These are phyloP conservation scores for Zymoseptoria pseudotritici DNA, from an alignment of 2,329 filamentous ascomycete genomes.

Conservation along the genomic window DNA sequence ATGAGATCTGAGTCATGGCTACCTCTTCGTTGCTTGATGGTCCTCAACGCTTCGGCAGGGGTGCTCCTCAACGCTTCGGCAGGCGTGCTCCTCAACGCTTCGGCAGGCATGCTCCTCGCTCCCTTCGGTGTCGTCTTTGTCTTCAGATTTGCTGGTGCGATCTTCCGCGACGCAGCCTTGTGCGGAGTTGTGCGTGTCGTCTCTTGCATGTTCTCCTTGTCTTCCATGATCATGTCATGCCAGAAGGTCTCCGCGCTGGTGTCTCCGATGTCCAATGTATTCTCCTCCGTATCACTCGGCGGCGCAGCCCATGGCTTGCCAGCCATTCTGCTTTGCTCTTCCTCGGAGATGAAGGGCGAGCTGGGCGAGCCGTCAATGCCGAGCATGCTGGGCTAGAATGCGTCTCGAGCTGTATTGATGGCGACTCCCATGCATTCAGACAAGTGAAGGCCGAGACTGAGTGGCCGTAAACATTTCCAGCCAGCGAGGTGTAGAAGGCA, in stretches of 20 bases:
- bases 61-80: not conserved
- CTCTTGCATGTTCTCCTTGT: constrained; percentile 28
- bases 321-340: constrained; percentile 29
- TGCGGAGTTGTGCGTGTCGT: constrained; percentile 10
- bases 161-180: constrained; percentile 19
- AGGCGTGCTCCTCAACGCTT: not conserved
- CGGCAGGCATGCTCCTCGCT: not conserved
- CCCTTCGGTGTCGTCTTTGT: constrained; percentile 10
- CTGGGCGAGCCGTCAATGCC: constrained; percentile 34
- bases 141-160: constrained; percentile 16
- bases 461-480: too few species aligned
- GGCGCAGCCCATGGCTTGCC: constrained; percentile 24
- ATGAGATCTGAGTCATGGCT: too few species aligned
- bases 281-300: constrained; percentile 6
- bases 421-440: constrained; percentile 10
- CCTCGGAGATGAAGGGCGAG: constrained; percentile 42
- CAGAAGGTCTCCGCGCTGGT: constrained; percentile 6
- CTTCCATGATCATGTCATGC: constrained; percentile 13
- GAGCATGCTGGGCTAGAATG: constrained; percentile 15
- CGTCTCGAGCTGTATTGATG: constrained; percentile 6
- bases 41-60: too few species aligned
- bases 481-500: too few species aligned
- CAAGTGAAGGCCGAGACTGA: too few species aligned
- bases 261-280: constrained; percentile 14
- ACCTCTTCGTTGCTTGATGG: too few species aligned